phyloP scores from a whole-genome alignment of 2,329 filamentous ascomycete species.

The Beauveria pseudobassiana region DNA sequence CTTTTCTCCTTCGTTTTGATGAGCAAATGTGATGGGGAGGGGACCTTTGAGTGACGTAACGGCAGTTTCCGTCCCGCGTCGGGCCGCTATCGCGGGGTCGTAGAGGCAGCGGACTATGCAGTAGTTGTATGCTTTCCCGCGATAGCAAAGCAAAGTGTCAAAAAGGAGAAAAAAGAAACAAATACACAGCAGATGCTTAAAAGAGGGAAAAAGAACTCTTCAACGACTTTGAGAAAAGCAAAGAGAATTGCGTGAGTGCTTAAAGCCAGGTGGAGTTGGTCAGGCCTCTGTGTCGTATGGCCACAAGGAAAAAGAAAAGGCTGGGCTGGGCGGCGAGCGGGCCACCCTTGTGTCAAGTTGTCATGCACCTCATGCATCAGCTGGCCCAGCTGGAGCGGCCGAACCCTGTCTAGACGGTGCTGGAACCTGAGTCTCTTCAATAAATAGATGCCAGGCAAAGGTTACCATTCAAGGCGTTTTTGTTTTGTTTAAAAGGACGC shows the following conservation, averaged over 20 bases:
- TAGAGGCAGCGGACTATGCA: not conserved
- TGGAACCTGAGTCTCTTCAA: not conserved
- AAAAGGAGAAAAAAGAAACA: not conserved
- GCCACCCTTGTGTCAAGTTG: not conserved
- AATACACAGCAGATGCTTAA: not conserved
- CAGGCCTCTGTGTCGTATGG: not conserved
- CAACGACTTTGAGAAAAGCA: not conserved
- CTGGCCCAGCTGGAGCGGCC: not conserved
- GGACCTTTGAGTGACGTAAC: not conserved
- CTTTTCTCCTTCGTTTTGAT: not conserved
- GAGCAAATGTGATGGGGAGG: not conserved
- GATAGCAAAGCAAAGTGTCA: not conserved
- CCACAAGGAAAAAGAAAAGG: not conserved
- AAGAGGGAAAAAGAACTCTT: not conserved
- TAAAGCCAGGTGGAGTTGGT: not conserved
- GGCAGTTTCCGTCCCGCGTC: conserved; percentile 1
- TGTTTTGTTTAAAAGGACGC: no score
- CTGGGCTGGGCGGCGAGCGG: not conserved
- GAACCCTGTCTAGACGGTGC: not conserved
- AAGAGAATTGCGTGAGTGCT: not conserved
- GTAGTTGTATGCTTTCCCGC: not conserved
- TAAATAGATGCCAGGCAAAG: no score
- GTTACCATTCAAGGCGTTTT: no score
- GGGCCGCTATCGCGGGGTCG: conserved; percentile 6
- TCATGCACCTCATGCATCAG: conserved; percentile 9